Conservation (phyloP, 345 rosid genomes). For the Eucalyptus tenuipes region DNA sequence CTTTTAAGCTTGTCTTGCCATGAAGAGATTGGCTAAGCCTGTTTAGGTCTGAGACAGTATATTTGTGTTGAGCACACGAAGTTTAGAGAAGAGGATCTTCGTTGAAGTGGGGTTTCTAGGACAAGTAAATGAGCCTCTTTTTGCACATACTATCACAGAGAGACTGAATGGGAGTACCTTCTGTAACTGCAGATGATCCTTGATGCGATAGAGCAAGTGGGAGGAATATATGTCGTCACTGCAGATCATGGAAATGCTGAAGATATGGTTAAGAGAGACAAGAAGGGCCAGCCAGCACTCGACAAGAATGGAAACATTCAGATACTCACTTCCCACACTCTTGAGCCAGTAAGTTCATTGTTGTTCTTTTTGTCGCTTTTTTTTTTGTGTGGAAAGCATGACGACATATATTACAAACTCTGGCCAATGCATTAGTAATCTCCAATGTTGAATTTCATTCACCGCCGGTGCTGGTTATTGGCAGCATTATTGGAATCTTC, state of each 20-base stretch:
- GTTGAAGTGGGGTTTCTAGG: background rate
- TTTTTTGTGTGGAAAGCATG: background rate
- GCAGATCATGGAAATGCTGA: slow-evolving; percentile 99
- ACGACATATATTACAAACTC: background rate
- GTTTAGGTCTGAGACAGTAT: background rate
- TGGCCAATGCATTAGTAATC: background rate
- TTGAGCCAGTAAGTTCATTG: slow-evolving; percentile 57
- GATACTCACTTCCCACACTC: slow-evolving; percentile 95
- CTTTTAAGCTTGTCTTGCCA: background rate
- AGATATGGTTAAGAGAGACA: slow-evolving; percentile 95
- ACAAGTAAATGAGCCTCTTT: background rate
- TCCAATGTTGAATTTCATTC: background rate
- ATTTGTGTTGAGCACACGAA: background rate
- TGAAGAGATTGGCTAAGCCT: background rate
- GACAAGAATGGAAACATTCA: slow-evolving; percentile 75
- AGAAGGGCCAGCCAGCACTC: slow-evolving; percentile 54
- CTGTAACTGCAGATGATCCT: slow-evolving; percentile 56
- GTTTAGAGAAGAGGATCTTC: background rate
- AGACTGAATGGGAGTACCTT: background rate
- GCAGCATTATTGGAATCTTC: background rate
- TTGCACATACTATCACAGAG: background rate
- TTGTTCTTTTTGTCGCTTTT: background rate
- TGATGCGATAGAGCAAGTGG: slow-evolving; percentile 74
- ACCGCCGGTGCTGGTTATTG: background rate
- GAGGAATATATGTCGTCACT: slow-evolving; percentile 84